Percentiles rank a stretch among this genome's conserved stretches.
These are phyloP conservation scores for Barnettozyma pratensis DNA, from an alignment of 805 yeast genomes.

Conservation along the genomic window DNA sequence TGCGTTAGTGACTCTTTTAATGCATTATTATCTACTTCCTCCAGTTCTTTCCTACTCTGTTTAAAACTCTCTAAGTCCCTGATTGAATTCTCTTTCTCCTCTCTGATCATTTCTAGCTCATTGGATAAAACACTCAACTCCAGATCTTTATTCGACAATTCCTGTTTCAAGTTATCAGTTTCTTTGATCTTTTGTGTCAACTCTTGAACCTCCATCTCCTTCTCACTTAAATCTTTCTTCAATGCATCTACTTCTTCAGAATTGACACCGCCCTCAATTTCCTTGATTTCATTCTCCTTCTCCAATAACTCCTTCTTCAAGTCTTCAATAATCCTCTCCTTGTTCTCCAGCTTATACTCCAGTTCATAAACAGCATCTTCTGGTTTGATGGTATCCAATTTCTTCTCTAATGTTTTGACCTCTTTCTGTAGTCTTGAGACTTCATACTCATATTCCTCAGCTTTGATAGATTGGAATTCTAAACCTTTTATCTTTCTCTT, in stretches of 20 bases:
- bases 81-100: neutral
- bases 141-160: neutral
- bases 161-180: constrained; percentile 1
- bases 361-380: constrained; percentile 17
- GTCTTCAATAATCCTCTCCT: constrained; percentile 17
- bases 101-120: neutral
- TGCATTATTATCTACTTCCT: neutral
- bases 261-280: neutral
- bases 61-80: neutral
- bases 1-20: neutral
- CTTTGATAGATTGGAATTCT: neutral
- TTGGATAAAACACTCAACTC: neutral
- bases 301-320: constrained; percentile 7
- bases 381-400: constrained; percentile 4
- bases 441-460: neutral
- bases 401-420: constrained; percentile 6
- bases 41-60: neutral
- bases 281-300: neutral
- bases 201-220: neutral
- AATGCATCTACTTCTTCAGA: neutral
- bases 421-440: neutral
- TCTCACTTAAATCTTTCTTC: neutral
- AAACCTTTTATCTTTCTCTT: constrained; percentile 4
- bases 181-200: neutral
- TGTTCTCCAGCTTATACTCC: constrained; percentile 16